Conservation (phyloP, 108 stramenopile species). For the Conticribra weissflogii region DNA sequence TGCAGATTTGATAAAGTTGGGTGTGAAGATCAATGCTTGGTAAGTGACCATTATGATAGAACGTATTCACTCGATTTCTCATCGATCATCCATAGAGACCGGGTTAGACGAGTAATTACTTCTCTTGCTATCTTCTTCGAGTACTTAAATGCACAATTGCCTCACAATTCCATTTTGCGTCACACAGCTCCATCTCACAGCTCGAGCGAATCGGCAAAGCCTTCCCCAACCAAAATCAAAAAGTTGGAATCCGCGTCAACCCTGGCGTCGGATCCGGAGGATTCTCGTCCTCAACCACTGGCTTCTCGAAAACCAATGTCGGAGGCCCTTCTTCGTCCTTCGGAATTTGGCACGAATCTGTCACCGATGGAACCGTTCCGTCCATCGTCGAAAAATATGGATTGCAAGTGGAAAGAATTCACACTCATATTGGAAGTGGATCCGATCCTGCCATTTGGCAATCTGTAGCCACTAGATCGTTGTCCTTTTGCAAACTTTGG, state of each 20-base stretch:
- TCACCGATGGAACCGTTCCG: conserved; percentile 84
- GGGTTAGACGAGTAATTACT: too few species aligned
- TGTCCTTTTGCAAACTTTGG: conserved; percentile 89
- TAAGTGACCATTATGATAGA: conserved; percentile 34
- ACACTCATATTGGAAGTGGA: conserved; percentile 98
- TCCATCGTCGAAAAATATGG: conserved; percentile 89
- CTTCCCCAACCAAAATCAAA: conserved; percentile 77
- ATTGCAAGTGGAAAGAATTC: conserved; percentile 91
- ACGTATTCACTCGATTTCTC: too few species aligned
- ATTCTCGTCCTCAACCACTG: conserved; percentile 86
- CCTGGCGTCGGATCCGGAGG: conserved; percentile 98
- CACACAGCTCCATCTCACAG: conserved; percentile 87
- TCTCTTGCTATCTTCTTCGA: not conserved
- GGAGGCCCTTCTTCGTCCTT: conserved; percentile 96
- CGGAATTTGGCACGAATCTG: conserved; percentile 91
- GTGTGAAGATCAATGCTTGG: conserved; percentile 88
- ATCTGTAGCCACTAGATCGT: conserved; percentile 84
- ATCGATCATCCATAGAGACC: too few species aligned
- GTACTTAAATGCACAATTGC: not conserved
- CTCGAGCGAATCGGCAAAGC: conserved; percentile 87
- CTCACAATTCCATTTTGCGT: not conserved
- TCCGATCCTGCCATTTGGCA: conserved; percentile 98
- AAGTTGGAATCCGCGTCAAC: conserved; percentile 95
- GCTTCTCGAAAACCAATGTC: conserved; percentile 95
- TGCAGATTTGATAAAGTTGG: conserved; percentile 78